Evolutionary conservation across 345 rosid species (phyloP).

Genomic region (Hibiscus tridactylites): DNA sequence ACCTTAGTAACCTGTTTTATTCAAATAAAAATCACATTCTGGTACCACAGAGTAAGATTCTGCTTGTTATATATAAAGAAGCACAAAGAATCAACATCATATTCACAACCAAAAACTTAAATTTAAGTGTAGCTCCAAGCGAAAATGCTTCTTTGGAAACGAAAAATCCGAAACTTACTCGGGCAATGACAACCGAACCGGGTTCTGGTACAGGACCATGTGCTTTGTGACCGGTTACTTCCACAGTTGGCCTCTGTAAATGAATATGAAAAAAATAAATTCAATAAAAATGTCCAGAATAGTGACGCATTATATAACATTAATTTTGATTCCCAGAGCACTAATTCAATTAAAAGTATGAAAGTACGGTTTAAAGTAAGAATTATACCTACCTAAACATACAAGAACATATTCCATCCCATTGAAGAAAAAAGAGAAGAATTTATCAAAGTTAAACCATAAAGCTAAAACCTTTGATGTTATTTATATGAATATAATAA

Average conservation of each 20-base stretch:
- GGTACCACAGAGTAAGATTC: background rate
- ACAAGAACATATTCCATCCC: background rate
- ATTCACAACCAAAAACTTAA: background rate
- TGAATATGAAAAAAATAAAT: background rate
- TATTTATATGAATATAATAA: background rate
- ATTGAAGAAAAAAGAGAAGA: no score
- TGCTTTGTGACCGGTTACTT: constrained; percentile 76
- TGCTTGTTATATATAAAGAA: background rate
- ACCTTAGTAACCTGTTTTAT: constrained; percentile 71
- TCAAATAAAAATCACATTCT: background rate
- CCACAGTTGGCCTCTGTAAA: constrained; percentile 62
- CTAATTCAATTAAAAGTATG: background rate
- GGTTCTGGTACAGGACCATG: constrained; percentile 78
- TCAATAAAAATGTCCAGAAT: background rate
- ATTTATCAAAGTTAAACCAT: background rate
- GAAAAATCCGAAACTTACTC: constrained; percentile 36
- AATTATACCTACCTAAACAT: background rate
- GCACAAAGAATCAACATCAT: background rate
- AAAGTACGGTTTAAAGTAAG: background rate
- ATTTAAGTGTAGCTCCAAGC: background rate
- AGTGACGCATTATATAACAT: background rate
- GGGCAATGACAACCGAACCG: constrained; percentile 69
- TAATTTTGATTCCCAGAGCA: background rate
- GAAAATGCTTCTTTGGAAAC: background rate
- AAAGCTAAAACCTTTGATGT: background rate